Conservation (phyloP, 2,329 filamentous ascomycete species). For the Tolypocladium pustulatum region DNA sequence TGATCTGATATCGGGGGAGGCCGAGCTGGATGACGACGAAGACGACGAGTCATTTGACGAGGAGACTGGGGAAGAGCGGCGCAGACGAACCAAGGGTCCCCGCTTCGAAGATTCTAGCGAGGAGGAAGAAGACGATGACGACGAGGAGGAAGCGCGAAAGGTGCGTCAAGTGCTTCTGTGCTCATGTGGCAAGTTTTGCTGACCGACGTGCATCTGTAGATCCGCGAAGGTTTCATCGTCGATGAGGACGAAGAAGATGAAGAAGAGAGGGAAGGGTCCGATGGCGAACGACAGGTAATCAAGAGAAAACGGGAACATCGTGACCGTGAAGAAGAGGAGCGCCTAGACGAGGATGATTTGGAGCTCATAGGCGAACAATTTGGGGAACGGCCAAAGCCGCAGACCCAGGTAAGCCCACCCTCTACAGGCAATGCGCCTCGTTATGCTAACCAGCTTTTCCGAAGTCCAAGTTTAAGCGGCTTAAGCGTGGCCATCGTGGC, state of each 20-base stretch:
- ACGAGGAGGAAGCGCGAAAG: slow-evolving; percentile 71
- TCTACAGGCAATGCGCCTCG: background rate
- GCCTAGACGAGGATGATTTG: slow-evolving; percentile 90
- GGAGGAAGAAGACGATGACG: slow-evolving; percentile 86
- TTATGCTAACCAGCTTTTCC: slow-evolving; percentile 9
- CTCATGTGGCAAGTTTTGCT: background rate
- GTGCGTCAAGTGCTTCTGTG: slow-evolving; percentile 33
- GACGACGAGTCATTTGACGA: slow-evolving; percentile 78
- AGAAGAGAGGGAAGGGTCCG: slow-evolving; percentile 62
- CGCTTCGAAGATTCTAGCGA: slow-evolving; percentile 74
- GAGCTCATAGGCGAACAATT: slow-evolving; percentile 84
- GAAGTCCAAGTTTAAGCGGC: slow-evolving; percentile 86
- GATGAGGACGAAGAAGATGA: slow-evolving; percentile 46
- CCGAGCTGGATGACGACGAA: slow-evolving; percentile 76
- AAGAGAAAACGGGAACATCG: slow-evolving; percentile 67
- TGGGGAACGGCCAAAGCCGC: slow-evolving; percentile 49
- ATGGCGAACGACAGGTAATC: slow-evolving; percentile 39
- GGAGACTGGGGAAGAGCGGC: slow-evolving; percentile 52
- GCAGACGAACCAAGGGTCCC: slow-evolving; percentile 26
- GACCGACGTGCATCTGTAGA: slow-evolving; percentile 34
- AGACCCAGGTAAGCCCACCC: slow-evolving; percentile 53
- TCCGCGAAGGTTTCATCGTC: slow-evolving; percentile 91
- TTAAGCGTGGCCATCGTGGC: slow-evolving; percentile 82
- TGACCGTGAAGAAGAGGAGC: slow-evolving; percentile 76
- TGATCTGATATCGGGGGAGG: slow-evolving; percentile 75